These are phyloP conservation scores for Cenchrus purpureus DNA, from an alignment of 176 grass and related monocot genomes.

Conservation along the genomic window DNA sequence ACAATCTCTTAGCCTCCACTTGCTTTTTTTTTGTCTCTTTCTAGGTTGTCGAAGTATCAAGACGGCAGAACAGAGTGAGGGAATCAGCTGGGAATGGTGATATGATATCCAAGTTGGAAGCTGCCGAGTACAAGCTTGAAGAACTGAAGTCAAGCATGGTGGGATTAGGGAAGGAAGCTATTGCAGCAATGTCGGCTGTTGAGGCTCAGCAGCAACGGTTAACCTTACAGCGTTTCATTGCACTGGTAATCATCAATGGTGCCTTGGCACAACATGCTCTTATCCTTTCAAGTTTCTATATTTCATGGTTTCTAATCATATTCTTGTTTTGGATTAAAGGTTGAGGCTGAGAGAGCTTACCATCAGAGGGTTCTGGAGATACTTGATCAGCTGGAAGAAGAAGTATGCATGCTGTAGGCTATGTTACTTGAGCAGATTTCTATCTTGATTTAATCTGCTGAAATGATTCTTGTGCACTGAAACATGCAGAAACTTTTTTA, in stretches of 20 bases:
- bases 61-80: conserved; percentile 77
- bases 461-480: not conserved
- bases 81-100: conserved; percentile 74
- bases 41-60: conserved; percentile 93
- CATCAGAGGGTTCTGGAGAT: conserved; percentile 89
- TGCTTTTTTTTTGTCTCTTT: not conserved
- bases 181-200: conserved; percentile 85
- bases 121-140: conserved; percentile 87
- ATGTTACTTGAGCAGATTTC: conserved; percentile 28
- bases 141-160: conserved; percentile 93
- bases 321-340: conserved; percentile 51
- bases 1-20: not conserved
- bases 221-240: conserved; percentile 87
- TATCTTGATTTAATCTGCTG: not conserved
- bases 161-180: conserved; percentile 83
- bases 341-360: conserved; percentile 81
- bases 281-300: conserved; percentile 1
- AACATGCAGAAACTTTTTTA: not conserved
- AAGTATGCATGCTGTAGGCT: conserved; percentile 43
- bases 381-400: conserved; percentile 79
- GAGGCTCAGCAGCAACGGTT: conserved; percentile 92
- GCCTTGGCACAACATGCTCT: not conserved
- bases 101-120: conserved; percentile 76
- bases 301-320: conserved; percentile 23
- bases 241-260: conserved; percentile 62